Evolutionary conservation across 2,329 filamentous ascomycete species (phyloP).

Genomic region (Claviceps maximensis): DNA sequence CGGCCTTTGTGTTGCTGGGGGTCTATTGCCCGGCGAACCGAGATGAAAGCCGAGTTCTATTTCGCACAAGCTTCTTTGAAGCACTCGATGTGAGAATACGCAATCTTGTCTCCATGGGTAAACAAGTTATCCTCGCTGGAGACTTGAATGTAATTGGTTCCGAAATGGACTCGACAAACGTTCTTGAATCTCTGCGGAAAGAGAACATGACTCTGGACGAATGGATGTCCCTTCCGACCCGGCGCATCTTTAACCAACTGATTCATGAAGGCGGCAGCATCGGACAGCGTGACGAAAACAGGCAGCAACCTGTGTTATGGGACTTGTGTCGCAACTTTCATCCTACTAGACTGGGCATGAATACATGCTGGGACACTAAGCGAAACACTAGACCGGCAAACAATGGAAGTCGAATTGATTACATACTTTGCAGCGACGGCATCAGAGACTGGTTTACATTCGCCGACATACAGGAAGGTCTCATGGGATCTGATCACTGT

Average conservation of each 20-base stretch:
- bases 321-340: constrained; percentile 78
- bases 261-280: constrained; percentile 57
- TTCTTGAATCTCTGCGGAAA: constrained; percentile 59
- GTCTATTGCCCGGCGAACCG: constrained; percentile 86
- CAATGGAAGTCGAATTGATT: constrained; percentile 86
- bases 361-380: constrained; percentile 92
- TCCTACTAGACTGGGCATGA: constrained; percentile 74
- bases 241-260: constrained; percentile 77
- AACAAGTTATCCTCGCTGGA: constrained; percentile 72
- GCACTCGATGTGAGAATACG: constrained; percentile 73
- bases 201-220: constrained; percentile 54
- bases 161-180: constrained; percentile 63
- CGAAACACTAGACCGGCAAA: constrained; percentile 94
- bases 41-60: constrained; percentile 71
- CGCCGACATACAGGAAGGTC: constrained; percentile 80
- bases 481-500: constrained; percentile 94
- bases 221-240: constrained; percentile 58
- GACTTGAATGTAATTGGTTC: constrained; percentile 71
- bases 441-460: constrained; percentile 71
- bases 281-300: constrained; percentile 52
- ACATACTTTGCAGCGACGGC: constrained; percentile 67
- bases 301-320: constrained; percentile 61
- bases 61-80: constrained; percentile 66
- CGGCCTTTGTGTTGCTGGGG: constrained; percentile 84
- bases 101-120: constrained; percentile 68